Percentiles rank a stretch among this genome's conserved stretches.
These are phyloP conservation scores for Pezicula carpinea DNA, from an alignment of 2,329 filamentous ascomycete species.

Conservation along the genomic window DNA sequence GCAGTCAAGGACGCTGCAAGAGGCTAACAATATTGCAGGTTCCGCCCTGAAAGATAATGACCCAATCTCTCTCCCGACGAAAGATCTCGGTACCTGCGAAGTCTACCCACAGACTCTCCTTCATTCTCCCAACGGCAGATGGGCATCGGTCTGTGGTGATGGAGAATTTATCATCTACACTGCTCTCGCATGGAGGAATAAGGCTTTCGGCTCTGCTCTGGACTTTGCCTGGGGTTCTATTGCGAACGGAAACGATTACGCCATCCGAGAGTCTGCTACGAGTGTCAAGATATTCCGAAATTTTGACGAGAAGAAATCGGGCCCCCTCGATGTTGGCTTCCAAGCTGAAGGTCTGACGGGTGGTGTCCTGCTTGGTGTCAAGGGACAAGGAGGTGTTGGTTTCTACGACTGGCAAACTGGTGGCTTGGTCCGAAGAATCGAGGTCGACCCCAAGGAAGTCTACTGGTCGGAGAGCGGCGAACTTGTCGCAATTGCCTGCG, in stretches of 20 bases:
- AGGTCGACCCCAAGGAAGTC: conserved; percentile 66
- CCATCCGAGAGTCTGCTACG: conserved; percentile 89
- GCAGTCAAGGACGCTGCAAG: background rate
- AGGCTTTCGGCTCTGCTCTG: conserved; percentile 90
- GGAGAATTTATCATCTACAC: conserved; percentile 99
- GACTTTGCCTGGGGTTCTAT: conserved; percentile 98
- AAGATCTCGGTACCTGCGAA: conserved; percentile 94
- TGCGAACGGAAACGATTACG: conserved; percentile 97
- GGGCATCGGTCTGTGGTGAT: conserved; percentile 86
- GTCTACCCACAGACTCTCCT: conserved; percentile 92
- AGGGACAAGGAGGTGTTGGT: conserved; percentile 88
- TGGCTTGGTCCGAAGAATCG: conserved; percentile 84
- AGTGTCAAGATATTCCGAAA: conserved; percentile 98
- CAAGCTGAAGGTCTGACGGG: conserved; percentile 88
- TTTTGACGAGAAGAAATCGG: conserved; percentile 78
- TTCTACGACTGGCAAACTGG: conserved; percentile 97
- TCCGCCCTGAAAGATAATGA: conserved; percentile 80
- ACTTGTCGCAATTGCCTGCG: conserved; percentile 85
- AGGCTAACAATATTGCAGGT: conserved; percentile 48
- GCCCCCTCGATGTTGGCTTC: conserved; percentile 90
- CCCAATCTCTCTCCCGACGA: conserved; percentile 79
- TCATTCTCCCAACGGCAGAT: conserved; percentile 93
- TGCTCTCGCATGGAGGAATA: conserved; percentile 92
- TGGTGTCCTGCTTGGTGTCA: conserved; percentile 87
- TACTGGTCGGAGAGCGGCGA: conserved; percentile 99